Evolutionary conservation across 176 grass and related monocot genomes (phyloP), one percentile per base, ranked within the genome.

Genomic region (Zea mays): DNA sequence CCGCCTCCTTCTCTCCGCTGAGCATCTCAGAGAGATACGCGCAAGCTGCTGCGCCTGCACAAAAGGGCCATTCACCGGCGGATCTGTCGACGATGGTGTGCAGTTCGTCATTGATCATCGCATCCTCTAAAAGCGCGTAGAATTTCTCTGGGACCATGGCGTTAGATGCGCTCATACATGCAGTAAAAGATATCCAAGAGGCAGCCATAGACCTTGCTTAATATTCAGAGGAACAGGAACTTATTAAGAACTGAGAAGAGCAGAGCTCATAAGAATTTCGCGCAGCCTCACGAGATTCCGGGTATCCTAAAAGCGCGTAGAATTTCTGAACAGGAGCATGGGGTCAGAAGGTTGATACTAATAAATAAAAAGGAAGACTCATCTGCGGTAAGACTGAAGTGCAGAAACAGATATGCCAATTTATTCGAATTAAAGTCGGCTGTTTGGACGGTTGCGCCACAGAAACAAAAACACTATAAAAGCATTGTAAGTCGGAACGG

Each of bases 41-140:
- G 83, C 86, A 73, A 93, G 75, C 65, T 84, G 87, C 41, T 83
- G 82, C 10, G 73, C 90, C 13, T 84, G 76, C 17, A 75, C 67
- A 71, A 84, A 84, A 87, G 7, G 80, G 86, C 86, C 90, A 93
- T 39, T 76, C 76, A 51, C 86, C 86, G 36, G 90, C 86, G 4
- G 84, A 93, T 63, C 27, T 57, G 82, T 93, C 90, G 1, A 93
- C 45, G 59, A 89, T 86, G 17, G 12, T 65, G 57, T 63, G 61
- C 39, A 89, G 15, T 16, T 81, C 37, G 7, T 67, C 76, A 2
- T 86, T 76, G 7, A 83, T 73, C 66, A 88, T 37, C 3, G 76
- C 80, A 20, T 86, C 48, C 51, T 77, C 62, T 72, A 92, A 50
- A 35, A 89, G 75, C 27, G 21, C 75, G 86, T 39, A 92, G 79